These are phyloP conservation scores for Backusella circina DNA, from an alignment of 192 early-diverging fungal species.

Conservation along the genomic window DNA sequence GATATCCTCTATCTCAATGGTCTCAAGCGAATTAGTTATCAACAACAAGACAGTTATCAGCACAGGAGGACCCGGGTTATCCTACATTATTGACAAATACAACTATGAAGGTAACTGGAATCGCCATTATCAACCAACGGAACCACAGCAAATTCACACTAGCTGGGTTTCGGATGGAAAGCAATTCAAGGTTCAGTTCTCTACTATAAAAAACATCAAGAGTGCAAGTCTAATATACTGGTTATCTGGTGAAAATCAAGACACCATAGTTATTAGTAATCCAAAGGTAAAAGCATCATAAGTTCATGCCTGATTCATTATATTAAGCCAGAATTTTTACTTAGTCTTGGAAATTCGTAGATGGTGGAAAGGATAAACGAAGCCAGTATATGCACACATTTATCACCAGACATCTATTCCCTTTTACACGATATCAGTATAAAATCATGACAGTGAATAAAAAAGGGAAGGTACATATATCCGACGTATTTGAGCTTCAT, in stretches of 20 bases:
- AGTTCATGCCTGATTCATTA: background rate
- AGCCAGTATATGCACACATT: constrained; percentile 22
- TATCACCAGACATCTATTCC: background rate
- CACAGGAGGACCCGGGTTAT: constrained; percentile 1
- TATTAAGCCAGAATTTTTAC: background rate
- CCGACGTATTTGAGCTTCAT: background rate
- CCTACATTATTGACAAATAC: background rate
- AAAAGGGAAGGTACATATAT: background rate
- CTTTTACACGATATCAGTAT: constrained; percentile 19
- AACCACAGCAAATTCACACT: constrained; percentile 27
- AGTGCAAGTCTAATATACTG: constrained; percentile 10
- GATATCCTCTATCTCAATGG: background rate
- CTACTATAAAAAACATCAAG: constrained; percentile 2
- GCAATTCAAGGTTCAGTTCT: constrained; percentile 15
- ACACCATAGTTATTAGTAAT: background rate
- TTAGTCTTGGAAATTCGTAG: constrained; percentile 23
- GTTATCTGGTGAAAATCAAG: background rate
- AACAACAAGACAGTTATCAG: background rate
- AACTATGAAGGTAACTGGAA: constrained; percentile 17
- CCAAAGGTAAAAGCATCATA: background rate
- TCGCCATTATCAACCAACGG: constrained; percentile 3
- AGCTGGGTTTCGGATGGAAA: constrained; percentile 8
- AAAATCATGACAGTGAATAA: background rate
- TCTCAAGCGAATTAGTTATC: background rate
- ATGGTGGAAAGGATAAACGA: constrained; percentile 14